Evolutionary conservation across 306 rosid species (phyloP), one percentile per base, ranked within the genome.

Genomic region (Dryas octopetala): DNA sequence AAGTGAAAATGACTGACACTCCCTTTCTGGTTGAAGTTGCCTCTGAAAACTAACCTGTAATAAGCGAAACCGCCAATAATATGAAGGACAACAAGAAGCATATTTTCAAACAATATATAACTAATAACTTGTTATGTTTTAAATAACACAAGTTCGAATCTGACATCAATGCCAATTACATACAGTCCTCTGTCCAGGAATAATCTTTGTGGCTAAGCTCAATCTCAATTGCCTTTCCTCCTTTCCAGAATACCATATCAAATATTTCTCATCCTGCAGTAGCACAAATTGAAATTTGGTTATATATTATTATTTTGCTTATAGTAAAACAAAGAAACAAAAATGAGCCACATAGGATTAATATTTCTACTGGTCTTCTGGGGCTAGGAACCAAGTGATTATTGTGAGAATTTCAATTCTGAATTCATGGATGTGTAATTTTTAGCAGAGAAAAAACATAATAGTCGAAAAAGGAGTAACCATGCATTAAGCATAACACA

Each of bases 231-330:
- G 90, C 59, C 90, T 89, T 82, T 93, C 98, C 81, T 81, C 83
- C 76, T 89, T 81, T 65, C 95, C 84, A 2, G 98, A 90, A 69
- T 88, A 90, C 97, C 97, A 93, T 62, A 86, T 79, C 88, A 93
- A 91, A 76, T 69, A 89, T 64, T 83, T 93, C 85, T 90, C 98
- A 71, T 90, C 98, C 98, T 93, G 85, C 58, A 64, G 51, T 2
- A 11, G 4, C 46, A 70, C 7, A 43, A 63, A 75, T 28, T 43
- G 9, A 78, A 70, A 60, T 63, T 77, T 50, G 40, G 15, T 38
- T 57, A 53, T 28, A 47, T 10, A 44, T 46, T 28, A 23, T 62
- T 44, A 47, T 43, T 40, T 40, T 10, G 59, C 53, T 43, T 26
- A 45, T 5, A 9, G 19, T 23, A 16, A n/a, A 32, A 74, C 5